phyloP scores from a whole-genome alignment of 1,284 basidiomycete genomes.

The Ganoderma leucocontextum region DNA sequence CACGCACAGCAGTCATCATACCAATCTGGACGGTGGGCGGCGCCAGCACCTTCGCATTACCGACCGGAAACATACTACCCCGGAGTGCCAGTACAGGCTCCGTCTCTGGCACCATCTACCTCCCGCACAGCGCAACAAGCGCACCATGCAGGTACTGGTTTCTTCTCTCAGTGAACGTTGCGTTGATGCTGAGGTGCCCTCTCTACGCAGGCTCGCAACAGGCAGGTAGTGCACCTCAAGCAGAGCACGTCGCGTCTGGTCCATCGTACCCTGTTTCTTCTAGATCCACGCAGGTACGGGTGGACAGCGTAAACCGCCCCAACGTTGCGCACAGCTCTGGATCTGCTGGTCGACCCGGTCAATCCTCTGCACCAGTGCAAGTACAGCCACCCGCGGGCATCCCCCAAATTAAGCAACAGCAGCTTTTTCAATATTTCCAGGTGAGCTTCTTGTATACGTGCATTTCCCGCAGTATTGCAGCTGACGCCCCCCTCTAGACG shows the following conservation, averaged over 20 bases:
- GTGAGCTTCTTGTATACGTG: not conserved
- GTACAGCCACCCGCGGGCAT: not conserved
- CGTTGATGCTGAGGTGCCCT: not conserved
- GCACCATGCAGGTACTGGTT: not conserved
- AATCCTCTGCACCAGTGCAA: not conserved
- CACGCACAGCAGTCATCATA: not conserved
- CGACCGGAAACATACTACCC: not conserved
- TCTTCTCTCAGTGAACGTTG: not conserved
- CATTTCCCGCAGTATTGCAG: not conserved
- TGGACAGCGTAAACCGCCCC: not conserved
- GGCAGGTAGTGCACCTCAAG: not conserved
- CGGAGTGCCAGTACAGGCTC: not conserved
- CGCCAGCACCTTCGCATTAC: not conserved
- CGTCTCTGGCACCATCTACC: not conserved
- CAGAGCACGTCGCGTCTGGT: not conserved
- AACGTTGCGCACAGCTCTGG: not conserved
- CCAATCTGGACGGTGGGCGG: not conserved
- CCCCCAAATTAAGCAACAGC: slow-evolving; percentile 2
- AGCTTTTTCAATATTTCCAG: slow-evolving; percentile 19
- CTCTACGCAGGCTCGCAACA: not conserved
- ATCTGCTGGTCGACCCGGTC: not conserved
- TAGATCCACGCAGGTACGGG: not conserved
- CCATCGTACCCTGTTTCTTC: not conserved
- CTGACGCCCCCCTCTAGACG: not conserved
- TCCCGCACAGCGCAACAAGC: not conserved